Evolutionary conservation across 495 filamentous ascomycete species (phyloP).

Genomic region (Aspergillus homomorphus): DNA sequence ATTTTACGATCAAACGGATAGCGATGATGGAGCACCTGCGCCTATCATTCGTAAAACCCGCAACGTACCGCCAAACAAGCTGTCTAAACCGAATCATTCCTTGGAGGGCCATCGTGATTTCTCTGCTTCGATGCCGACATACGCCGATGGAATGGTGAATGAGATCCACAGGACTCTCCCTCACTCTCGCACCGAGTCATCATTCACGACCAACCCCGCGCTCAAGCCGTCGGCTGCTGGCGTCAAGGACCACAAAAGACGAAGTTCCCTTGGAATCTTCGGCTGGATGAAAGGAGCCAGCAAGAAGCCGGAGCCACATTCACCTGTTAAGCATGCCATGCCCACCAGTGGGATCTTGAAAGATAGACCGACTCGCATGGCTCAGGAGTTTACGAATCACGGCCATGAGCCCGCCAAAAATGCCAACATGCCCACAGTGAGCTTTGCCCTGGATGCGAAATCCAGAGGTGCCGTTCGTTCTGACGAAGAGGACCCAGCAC

Average conservation of each 20-base stretch:
- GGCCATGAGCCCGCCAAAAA: conserved; percentile 21
- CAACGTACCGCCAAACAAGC: conserved; percentile 10
- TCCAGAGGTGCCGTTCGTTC: conserved; percentile 14
- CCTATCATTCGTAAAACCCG: conserved; percentile 36
- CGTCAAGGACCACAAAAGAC: conserved; percentile 36
- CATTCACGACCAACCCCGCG: conserved; percentile 21
- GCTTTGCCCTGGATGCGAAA: conserved; percentile 17
- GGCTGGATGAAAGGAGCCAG: conserved; percentile 45
- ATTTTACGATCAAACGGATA: conserved; percentile 23
- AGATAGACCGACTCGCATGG: conserved; percentile 12
- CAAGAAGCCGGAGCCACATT: conserved; percentile 23
- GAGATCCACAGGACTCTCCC: conserved; percentile 17
- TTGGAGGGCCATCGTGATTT: conserved; percentile 5
- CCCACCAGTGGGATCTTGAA: background rate
- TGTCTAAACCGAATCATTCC: background rate
- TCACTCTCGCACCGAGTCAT: conserved; percentile 31
- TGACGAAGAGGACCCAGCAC: conserved; percentile 22
- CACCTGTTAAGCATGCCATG: conserved; percentile 13
- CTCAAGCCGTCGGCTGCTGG: conserved; percentile 31
- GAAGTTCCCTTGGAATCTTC: conserved; percentile 41
- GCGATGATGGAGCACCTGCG: conserved; percentile 36
- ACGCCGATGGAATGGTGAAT: conserved; percentile 12
- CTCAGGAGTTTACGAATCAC: conserved; percentile 8
- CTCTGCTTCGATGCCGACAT: conserved; percentile 10
- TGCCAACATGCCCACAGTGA: conserved; percentile 7